Base-by-base conservation (phyloP, 108 stramenopile species). In the Nitzschia sp. region DNA sequence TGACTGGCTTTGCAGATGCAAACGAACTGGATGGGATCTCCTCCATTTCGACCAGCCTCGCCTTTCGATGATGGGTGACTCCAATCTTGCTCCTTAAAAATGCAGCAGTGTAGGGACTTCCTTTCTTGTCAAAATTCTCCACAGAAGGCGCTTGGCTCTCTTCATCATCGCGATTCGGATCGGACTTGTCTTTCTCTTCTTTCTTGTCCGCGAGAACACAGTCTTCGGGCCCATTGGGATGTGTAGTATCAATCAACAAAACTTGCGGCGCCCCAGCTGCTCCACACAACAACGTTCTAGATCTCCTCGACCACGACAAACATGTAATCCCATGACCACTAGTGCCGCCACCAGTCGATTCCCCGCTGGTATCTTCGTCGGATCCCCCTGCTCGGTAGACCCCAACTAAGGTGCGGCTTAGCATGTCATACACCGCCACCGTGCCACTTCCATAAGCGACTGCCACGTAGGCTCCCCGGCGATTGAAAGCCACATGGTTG, bases 371-470 rank as follows among this genome's bases (percentile, higher is more conserved):
- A 15, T 34, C n/a, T 51, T 37, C 44, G 8, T 57, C 56, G 8
- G 41, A 42, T 22, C 15, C 39, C 3, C 34, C 37, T 7, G 24
- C 12, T 42, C 59, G 62, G 71, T 89, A 92, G 29, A 89, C 17
- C 19, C 84, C 85, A 39, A 76, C 71, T 15, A 85, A 22, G 0
- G 85, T 86, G 60, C 91, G 73, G 62, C 80, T 85, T 43, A 77
- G 15, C 38, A 80, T 75, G 42, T 84, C 83, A 72, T 80, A 83
- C 10, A 84, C 65, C 7, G 77, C 70, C 0, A 92, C 78, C 14
- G 80, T 69, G 10, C 88, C 91, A 59, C 76, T 83, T n/a, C 74
- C 84, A 66, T 92, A 89, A 53, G 85, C 88, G 20, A 80, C 82
- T 25, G 88, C 85, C 6, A 89, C 44, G 53, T 79, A 86, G 0